Conservation (phyloP, 129 eudicot species). For the Chrysanthemum lavandulifolium region DNA sequence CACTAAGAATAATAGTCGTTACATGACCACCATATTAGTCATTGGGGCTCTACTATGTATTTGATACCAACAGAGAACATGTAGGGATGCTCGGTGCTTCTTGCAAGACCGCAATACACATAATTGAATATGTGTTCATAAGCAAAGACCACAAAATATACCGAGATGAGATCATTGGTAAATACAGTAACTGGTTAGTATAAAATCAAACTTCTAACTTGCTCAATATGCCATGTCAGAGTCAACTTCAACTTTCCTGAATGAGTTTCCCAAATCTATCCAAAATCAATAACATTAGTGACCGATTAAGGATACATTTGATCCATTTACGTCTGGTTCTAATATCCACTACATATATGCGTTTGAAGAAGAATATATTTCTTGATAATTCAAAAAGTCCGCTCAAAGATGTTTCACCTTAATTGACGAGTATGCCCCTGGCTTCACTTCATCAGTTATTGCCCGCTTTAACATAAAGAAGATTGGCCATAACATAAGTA, state of each 20-base stretch:
- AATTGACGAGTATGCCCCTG: slow-evolving; percentile 96
- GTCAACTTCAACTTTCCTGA: slow-evolving; percentile 77
- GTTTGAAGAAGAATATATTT: neutral
- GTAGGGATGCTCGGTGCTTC: slow-evolving; percentile 73
- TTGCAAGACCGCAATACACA: slow-evolving; percentile 73
- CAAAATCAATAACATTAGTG: slow-evolving; percentile 18
- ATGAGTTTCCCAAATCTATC: slow-evolving; percentile 89
- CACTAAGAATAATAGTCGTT: too few species aligned
- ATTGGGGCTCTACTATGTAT: too few species aligned
- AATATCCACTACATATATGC: neutral
- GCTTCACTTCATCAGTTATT: slow-evolving; percentile 87
- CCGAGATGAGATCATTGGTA: neutral
- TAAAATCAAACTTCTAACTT: slow-evolving; percentile 75
- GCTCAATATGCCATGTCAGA: slow-evolving; percentile 96
- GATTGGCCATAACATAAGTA: too few species aligned
- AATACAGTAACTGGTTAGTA: neutral
- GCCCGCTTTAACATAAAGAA: slow-evolving; percentile 9
- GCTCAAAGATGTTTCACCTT: slow-evolving; percentile 76
- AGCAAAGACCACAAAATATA: neutral
- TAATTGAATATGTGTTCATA: neutral
- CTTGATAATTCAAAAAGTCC: slow-evolving; percentile 21
- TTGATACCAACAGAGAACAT: slow-evolving; percentile 56
- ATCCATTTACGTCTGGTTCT: neutral
- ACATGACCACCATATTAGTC: too few species aligned
- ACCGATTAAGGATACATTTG: slow-evolving; percentile 2